phyloP scores from a whole-genome alignment of 1,284 basidiomycete species.

The Rhodotorula sp. region DNA sequence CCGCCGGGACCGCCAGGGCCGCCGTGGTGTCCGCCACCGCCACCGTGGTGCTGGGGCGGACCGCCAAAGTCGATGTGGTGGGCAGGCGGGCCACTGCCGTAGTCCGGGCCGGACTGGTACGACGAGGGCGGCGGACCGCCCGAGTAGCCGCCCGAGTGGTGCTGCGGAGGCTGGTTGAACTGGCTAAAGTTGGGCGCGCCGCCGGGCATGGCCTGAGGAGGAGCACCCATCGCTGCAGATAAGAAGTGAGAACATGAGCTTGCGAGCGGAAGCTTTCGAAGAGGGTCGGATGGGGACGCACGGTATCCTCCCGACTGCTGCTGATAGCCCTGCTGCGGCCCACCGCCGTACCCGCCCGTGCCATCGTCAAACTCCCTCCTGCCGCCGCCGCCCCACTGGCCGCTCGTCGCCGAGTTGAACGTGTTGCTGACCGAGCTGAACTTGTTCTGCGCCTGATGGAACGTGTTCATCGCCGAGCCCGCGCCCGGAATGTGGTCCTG shows the following conservation, averaged over 20 bases:
- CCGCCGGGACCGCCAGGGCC: background rate
- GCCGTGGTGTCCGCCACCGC: background rate
- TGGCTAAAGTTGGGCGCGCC: conserved; percentile 15
- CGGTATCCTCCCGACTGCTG: conserved; percentile 16
- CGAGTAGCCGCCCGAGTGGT: conserved; percentile 5
- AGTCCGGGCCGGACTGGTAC: background rate
- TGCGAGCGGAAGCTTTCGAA: background rate
- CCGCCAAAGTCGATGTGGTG: background rate
- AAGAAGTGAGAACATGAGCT: background rate
- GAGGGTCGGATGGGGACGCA: background rate
- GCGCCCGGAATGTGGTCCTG: conserved; percentile 39
- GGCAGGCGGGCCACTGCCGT: background rate
- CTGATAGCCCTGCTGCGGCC: conserved; percentile 4
- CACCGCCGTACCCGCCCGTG: background rate
- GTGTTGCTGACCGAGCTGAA: conserved; percentile 5
- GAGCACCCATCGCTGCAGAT: conserved; percentile 8
- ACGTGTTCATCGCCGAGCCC: conserved; percentile 21
- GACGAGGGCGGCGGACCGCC: background rate
- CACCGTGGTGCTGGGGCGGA: background rate
- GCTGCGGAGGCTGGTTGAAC: background rate
- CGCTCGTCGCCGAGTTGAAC: conserved; percentile 18
- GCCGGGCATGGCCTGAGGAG: conserved; percentile 22
- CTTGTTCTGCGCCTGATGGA: conserved; percentile 26
- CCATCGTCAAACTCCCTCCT: conserved; percentile 10
- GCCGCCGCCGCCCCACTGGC: background rate